Evolutionary conservation across 2,329 filamentous ascomycete species (phyloP).

Genomic region (Pseudogymnoascus sp.): DNA sequence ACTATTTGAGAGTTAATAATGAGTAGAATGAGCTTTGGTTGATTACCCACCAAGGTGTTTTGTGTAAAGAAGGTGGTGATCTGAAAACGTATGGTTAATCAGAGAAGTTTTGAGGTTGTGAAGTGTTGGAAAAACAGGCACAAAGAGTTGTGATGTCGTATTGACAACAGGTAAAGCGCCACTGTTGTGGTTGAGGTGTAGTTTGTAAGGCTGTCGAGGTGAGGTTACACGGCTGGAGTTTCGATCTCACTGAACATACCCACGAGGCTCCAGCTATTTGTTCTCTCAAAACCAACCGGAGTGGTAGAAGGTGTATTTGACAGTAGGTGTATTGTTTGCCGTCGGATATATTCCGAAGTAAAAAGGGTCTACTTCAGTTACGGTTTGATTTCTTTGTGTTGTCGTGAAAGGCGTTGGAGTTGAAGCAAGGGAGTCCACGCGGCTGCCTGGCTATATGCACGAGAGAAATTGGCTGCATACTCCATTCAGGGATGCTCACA

Average conservation of each 20-base stretch:
- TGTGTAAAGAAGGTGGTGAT: neutral
- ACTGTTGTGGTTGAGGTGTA: neutral
- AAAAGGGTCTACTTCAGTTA: neutral
- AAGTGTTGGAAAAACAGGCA: neutral
- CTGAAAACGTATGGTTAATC: neutral
- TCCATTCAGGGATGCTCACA: neutral
- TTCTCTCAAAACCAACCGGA: neutral
- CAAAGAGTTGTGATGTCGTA: neutral
- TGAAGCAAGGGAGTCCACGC: neutral
- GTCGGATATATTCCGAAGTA: neutral
- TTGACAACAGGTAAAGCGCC: neutral
- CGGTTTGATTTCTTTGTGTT: neutral
- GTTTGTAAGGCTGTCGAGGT: neutral
- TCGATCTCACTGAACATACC: neutral
- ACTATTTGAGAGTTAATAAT: neutral
- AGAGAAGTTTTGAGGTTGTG: neutral
- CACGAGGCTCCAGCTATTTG: neutral
- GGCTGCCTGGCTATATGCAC: neutral
- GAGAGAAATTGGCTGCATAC: neutral
- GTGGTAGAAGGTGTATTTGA: neutral
- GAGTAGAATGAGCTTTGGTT: neutral
- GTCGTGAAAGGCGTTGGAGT: neutral
- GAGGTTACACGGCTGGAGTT: neutral
- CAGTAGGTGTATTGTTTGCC: neutral
- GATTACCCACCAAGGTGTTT: neutral